Conservation (phyloP, 257 asterid genomes). For the Galeopsis tetrahit region DNA sequence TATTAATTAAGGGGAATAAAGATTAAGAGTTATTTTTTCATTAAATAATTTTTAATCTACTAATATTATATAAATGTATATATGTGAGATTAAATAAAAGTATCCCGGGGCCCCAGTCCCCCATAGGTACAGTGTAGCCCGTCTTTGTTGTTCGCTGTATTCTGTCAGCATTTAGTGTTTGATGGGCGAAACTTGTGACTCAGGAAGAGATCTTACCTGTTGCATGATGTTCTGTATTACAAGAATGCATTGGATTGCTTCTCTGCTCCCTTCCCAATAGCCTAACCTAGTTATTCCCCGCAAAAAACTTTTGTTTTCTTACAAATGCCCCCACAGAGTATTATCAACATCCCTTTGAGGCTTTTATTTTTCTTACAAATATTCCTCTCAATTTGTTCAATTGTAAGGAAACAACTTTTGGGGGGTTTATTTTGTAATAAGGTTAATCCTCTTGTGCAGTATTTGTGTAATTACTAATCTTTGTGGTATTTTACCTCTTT, state of each 20-base stretch:
- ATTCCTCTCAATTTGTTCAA: neutral
- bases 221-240: neutral
- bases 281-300: neutral
- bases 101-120: no score
- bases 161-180: neutral
- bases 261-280: no score
- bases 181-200: neutral
- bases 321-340: neutral
- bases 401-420: neutral
- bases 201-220: neutral
- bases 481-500: neutral
- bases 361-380: neutral
- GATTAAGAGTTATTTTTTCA: no score
- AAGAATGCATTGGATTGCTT: no score
- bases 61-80: no score
- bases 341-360: neutral
- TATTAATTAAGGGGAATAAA: no score
- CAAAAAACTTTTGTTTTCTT: neutral
- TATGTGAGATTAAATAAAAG: no score
- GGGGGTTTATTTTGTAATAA: neutral
- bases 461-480: neutral
- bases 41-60: no score
- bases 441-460: neutral
- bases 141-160: neutral
- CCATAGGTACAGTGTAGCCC: no score